Conservation (phyloP, 169 alveolate genomes). For the Cryptosporidium baileyi region DNA sequence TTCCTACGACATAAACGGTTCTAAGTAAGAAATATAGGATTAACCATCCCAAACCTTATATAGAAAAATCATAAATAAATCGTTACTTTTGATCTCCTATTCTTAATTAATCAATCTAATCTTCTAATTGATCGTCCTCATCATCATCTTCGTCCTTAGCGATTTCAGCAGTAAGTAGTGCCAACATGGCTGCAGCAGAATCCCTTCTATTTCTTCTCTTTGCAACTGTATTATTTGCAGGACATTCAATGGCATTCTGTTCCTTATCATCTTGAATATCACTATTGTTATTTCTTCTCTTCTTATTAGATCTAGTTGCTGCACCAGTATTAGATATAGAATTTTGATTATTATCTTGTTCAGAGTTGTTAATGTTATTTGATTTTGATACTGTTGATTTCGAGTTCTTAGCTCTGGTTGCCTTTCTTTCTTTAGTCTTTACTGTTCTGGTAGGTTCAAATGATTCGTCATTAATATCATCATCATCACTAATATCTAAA, state of each 20-base stretch:
- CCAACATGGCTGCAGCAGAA: conserved; percentile 69
- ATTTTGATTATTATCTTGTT: not conserved
- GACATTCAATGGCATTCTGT: not conserved
- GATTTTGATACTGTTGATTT: not conserved
- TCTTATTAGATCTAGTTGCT: not conserved
- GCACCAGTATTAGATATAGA: not conserved
- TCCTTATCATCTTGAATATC: not conserved
- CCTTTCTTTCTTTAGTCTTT: conserved; percentile 5
- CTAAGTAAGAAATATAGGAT: too few species aligned
- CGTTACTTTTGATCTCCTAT: too few species aligned
- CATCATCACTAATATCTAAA: conserved; percentile 11
- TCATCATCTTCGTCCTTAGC: conserved; percentile 58
- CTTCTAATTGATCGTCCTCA: conserved; percentile 10
- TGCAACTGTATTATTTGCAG: conserved; percentile 49
- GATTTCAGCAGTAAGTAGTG: conserved; percentile 61
- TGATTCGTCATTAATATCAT: conserved; percentile 54
- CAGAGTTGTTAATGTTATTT: not conserved
- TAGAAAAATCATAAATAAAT: too few species aligned
- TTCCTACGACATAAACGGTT: too few species aligned
- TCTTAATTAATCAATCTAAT: not conserved
- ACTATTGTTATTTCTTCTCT: not conserved
- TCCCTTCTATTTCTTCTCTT: conserved; percentile 66
- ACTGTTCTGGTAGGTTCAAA: conserved; percentile 30
- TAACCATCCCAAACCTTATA: too few species aligned
- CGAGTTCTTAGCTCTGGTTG: not conserved